Evolutionary conservation across 2,329 filamentous ascomycete genomes (phyloP), one percentile per base, ranked within the genome.

Genomic region (Colletotrichum lini): DNA sequence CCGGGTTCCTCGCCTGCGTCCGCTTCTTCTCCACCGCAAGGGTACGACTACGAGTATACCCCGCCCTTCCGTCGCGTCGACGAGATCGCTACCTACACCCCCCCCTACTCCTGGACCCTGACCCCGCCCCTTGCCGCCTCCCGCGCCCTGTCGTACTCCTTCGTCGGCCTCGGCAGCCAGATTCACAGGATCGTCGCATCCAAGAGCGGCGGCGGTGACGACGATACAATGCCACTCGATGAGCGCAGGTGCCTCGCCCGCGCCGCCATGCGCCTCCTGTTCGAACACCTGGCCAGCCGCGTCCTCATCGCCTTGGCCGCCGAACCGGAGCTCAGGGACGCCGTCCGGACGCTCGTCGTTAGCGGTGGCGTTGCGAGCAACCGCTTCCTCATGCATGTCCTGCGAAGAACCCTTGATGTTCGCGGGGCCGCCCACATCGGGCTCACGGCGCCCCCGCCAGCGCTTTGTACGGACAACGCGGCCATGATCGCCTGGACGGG

Each of bases 401-500:
- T 90, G 65, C 82, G 85, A 44, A 72, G 79, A 8, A 84, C 85
- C 54, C 79, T 98, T 52, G 87, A 92, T 73, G 88, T 85, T n/a
- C 88, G 92, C 53, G 93, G 93, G 0, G 92, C 90, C 77, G 78
- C 79, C 0, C 76, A 89, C 73, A 80, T 97, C 38, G 76, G 86
- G 13, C 80, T 98, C 9, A 82, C 92, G 40, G 93, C 92, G 66
- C 96, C 96, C n/a, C 95, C 95, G 3, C 81, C 89, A 12, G 85
- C 86, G 52, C 86, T 96, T 64, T 98, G 96, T 79, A 98, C 94
- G 0, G 96, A 99, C 78, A 98, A 99, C 81, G 96, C 96, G 15
- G 94, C 95, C 58, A 99, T 99, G 96, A 95, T 98, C 79, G 96
- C 93, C 1, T 98, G 96, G 96, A 87, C 95, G 1, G 96, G 93